Conservation (phyloP, 106 monocot genomes). For the Gastrodia elata region DNA sequence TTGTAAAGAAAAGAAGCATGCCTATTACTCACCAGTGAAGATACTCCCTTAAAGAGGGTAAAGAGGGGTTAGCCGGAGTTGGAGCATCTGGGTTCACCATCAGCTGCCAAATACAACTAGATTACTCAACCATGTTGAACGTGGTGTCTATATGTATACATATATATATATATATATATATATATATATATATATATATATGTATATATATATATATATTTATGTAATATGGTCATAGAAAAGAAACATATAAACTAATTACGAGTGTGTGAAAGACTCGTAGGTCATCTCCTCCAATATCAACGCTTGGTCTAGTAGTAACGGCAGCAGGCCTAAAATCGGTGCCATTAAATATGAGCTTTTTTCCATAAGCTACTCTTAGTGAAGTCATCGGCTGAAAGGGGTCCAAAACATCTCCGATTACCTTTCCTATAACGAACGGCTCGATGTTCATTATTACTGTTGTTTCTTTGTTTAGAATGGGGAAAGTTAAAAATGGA, state of each 20-base stretch:
- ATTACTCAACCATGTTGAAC: neutral
- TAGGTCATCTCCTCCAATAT: conserved; percentile 11
- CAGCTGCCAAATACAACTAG: conserved; percentile 1
- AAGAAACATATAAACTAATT: conserved; percentile 2
- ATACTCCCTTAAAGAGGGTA: conserved; percentile 28
- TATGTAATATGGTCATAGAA: no score
- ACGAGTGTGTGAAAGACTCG: conserved; percentile 12
- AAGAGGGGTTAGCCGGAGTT: conserved; percentile 17
- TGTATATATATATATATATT: neutral
- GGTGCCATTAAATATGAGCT: conserved; percentile 2
- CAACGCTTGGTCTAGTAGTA: conserved; percentile 4
- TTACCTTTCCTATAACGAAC: no score
- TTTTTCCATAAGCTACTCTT: no score
- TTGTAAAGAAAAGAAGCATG: no score
- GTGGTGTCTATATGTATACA: neutral
- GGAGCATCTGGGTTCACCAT: conserved; percentile 28
- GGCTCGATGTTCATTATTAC: no score
- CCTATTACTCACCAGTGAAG: conserved; percentile 24
- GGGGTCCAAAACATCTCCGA: no score
- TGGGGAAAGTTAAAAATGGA: no score
- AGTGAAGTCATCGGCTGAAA: no score
- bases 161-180: neutral
- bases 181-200: neutral
- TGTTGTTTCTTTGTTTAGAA: no score
- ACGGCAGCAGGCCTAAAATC: conserved; percentile 7